Evolutionary conservation across 371 early-diverging fungal species (phyloP).

Genomic region (Rhizomucor pusillus): DNA sequence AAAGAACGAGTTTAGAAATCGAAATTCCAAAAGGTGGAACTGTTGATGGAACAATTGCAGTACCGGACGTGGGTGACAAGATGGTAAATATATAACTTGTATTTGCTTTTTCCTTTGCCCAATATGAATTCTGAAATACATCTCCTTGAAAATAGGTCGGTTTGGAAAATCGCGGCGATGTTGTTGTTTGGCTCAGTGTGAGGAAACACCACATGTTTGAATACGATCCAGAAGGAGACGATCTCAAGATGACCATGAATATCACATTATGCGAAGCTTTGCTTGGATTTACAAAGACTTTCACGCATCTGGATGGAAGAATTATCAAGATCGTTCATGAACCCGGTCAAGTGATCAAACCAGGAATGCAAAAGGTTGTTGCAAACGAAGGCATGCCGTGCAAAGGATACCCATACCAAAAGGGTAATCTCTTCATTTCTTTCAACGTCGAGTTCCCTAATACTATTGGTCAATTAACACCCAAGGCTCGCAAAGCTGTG

Average conservation of each 20-base stretch:
- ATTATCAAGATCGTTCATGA: constrained; percentile 79
- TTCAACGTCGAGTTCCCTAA: constrained; percentile 95
- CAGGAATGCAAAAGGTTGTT: constrained; percentile 81
- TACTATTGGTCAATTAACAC: neutral
- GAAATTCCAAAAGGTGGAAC: constrained; percentile 3
- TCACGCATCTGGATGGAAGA: constrained; percentile 89
- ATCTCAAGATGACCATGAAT: constrained; percentile 46
- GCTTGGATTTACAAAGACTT: constrained; percentile 82
- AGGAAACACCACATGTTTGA: constrained; percentile 66
- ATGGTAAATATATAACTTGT: neutral
- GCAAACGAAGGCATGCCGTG: constrained; percentile 94
- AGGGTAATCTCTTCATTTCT: constrained; percentile 86
- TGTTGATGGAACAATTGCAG: neutral
- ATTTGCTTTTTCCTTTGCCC: no score
- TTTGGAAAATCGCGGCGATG: constrained; percentile 48
- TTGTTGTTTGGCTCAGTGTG: constrained; percentile 79
- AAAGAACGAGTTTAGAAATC: neutral
- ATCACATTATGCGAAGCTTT: constrained; percentile 90
- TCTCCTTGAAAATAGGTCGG: constrained; percentile 52
- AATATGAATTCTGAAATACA: neutral
- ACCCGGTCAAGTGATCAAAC: constrained; percentile 89
- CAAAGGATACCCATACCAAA: constrained; percentile 78
- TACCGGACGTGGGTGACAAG: constrained; percentile 5
- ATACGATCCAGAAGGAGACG: constrained; percentile 68
- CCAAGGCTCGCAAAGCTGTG: no score